A percentile compares a stretch with the other conserved stretches of the same genome.
phyloP scores from a whole-genome alignment of 257 asterid genomes.

The Echium plantagineum region DNA sequence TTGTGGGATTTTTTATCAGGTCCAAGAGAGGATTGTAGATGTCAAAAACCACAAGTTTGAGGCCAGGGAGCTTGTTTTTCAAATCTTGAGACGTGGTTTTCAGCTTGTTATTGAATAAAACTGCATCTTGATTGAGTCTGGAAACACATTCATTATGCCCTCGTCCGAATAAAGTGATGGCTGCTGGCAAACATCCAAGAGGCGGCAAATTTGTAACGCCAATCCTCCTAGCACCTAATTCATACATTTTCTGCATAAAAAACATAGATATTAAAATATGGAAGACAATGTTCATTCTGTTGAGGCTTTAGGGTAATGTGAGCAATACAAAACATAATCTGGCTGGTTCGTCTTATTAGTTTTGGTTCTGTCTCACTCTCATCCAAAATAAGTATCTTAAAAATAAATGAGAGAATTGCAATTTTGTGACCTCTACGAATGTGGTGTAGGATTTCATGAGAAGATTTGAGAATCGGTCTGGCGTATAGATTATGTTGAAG shows the following conservation, averaged over 20 bases:
- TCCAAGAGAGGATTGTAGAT: conserved; percentile 63
- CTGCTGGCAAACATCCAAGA: conserved; percentile 77
- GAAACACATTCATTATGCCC: conserved; percentile 58
- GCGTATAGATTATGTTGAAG: conserved; percentile 30
- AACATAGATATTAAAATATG: neutral
- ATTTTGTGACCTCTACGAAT: conserved; percentile 36
- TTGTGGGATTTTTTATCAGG: conserved; percentile 41
- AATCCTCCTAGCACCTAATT: conserved; percentile 57
- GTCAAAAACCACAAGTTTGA: conserved; percentile 71
- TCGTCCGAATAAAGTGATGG: conserved; percentile 53
- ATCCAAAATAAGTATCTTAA: no score
- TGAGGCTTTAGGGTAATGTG: no score
- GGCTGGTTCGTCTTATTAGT: no score
- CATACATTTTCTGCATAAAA: conserved; percentile 37
- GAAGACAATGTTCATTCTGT: neutral
- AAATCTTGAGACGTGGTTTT: conserved; percentile 45
- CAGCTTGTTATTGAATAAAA: conserved; percentile 50
- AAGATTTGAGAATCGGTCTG: conserved; percentile 49
- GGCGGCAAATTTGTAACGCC: conserved; percentile 78
- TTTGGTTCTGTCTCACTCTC: no score
- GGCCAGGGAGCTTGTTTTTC: conserved; percentile 44
- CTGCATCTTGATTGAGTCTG: conserved; percentile 55
- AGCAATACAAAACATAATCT: no score
- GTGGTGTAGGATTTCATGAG: conserved; percentile 49
- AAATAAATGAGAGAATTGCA: no score